Conservation (phyloP, 305 asterid species). For the Solanum hybrid region DNA sequence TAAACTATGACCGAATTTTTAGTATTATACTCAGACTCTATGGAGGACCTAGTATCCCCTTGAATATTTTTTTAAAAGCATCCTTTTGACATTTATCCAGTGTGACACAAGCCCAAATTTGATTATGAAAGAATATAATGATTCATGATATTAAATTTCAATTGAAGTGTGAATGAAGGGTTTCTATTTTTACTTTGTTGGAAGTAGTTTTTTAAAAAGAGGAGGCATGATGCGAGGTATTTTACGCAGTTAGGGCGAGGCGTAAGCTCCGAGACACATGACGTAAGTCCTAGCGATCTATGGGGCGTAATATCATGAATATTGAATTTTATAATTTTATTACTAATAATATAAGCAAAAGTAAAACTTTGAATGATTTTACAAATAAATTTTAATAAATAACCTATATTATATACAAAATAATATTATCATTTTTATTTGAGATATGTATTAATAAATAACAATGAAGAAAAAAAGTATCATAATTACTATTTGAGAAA, state of each 20-base stretch:
- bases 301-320: not conserved
- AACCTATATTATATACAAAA: no score
- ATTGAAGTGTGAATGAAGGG: not conserved
- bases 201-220: no score
- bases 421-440: no score
- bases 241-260: not conserved
- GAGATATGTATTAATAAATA: not conserved
- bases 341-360: no score
- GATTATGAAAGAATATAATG: not conserved
- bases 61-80: not conserved
- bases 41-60: not conserved
- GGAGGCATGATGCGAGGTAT: not conserved
- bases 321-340: no score
- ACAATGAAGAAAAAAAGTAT: no score
- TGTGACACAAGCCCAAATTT: not conserved
- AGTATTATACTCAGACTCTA: no score
- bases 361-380: no score
- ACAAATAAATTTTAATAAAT: not conserved
- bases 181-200: not conserved
- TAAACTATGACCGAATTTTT: no score
- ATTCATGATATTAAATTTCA: not conserved
- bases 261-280: not conserved
- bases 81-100: not conserved
- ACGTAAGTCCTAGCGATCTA: not conserved
- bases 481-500: not conserved